These are phyloP conservation scores for Nicotiana obtusifolia DNA, from an alignment of 257 asterid species.

Conservation along the genomic window DNA sequence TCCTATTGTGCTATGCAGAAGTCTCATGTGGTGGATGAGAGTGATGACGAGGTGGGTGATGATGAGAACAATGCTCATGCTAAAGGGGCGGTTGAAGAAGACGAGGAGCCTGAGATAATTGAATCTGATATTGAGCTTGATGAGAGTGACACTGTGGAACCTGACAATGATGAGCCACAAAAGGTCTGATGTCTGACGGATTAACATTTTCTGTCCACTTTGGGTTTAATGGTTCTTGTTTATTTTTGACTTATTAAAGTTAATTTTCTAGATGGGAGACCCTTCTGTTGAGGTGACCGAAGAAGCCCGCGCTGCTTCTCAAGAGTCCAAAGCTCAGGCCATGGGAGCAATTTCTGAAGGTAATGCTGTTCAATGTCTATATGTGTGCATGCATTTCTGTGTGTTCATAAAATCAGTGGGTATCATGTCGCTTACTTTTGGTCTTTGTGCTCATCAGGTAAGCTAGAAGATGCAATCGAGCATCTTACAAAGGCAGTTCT, in stretches of 20 bases:
- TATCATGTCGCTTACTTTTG: not conserved
- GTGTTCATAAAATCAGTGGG: not conserved
- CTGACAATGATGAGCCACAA: constrained; percentile 82
- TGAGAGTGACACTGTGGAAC: constrained; percentile 70
- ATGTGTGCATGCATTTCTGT: not conserved
- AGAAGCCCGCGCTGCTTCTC: constrained; percentile 85
- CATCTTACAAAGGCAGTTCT: constrained; percentile 71
- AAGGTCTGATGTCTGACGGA: constrained; percentile 34
- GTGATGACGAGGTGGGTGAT: constrained; percentile 68
- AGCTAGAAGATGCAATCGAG: constrained; percentile 77
- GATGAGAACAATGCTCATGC: constrained; percentile 30
- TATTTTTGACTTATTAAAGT: not conserved
- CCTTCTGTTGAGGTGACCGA: constrained; percentile 75
- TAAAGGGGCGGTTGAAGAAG: constrained; percentile 38
- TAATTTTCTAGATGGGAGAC: constrained; percentile 70
- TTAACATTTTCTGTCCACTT: not conserved
- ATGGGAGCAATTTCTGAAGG: constrained; percentile 94
- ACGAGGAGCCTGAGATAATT: constrained; percentile 77
- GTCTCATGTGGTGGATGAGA: constrained; percentile 49
- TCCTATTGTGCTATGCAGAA: constrained; percentile 33
- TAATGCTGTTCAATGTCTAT: constrained; percentile 9
- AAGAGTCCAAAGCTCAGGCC: constrained; percentile 79
- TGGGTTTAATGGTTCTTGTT: not conserved
- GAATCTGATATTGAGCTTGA: constrained; percentile 92
- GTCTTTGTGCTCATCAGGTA: constrained; percentile 39